phyloP scores from a whole-genome alignment of 2,329 filamentous ascomycete species.

The Epicoccum nigrum region DNA sequence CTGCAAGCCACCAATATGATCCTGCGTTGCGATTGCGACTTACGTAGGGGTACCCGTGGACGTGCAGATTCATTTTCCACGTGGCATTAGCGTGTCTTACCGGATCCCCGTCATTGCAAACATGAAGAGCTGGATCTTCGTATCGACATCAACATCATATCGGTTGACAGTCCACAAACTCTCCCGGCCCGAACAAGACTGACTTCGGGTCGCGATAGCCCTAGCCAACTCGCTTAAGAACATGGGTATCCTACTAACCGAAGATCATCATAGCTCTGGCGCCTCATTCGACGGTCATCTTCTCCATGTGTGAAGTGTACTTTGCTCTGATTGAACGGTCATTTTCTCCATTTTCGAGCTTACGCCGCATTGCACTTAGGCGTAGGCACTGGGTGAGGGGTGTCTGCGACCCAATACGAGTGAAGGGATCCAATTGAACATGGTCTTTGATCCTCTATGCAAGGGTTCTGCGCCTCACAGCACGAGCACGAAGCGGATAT shows the following conservation, averaged over 20 bases:
- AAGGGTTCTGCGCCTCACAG: background rate
- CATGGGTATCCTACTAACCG: background rate
- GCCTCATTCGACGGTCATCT: constrained; percentile 17
- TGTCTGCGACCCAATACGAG: background rate
- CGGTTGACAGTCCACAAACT: background rate
- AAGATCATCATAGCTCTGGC: background rate
- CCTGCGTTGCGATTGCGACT: constrained; percentile 4
- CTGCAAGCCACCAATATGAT: constrained; percentile 18
- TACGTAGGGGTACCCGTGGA: background rate
- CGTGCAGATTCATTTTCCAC: constrained; percentile 7
- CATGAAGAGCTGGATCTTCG: background rate
- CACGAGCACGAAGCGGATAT: constrained; percentile 5
- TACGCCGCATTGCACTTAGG: background rate
- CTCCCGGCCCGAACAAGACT: constrained; percentile 12
- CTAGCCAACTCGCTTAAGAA: too few species aligned
- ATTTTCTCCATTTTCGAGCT: background rate
- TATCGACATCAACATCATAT: background rate
- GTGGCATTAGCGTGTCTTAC: constrained; percentile 10
- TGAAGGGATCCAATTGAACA: background rate
- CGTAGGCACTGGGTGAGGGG: constrained; percentile 3
- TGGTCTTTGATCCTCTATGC: background rate
- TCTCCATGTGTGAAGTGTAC: background rate
- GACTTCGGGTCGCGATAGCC: background rate
- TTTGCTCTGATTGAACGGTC: constrained; percentile 14
- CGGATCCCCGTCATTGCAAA: constrained; percentile 7